These are phyloP conservation scores for Sclerotinia sclerotiorum DNA, from an alignment of 2,329 filamentous ascomycete species.

Conservation along the genomic window DNA sequence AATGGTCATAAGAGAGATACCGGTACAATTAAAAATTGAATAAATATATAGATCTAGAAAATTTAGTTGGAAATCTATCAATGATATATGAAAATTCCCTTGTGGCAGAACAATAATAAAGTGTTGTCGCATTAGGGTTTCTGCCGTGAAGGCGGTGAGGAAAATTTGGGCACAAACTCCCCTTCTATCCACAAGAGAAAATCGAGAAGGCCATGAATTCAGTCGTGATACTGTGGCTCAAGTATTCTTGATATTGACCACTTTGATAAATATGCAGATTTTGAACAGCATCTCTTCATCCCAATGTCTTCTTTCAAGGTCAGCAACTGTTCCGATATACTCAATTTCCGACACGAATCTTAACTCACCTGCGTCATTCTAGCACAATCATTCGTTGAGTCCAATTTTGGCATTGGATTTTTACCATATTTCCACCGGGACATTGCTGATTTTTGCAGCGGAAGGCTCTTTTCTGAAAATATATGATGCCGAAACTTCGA, in stretches of 20 bases:
- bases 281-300: not conserved
- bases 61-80: no score
- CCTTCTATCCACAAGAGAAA: not conserved
- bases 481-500: slow-evolving; percentile 44
- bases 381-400: slow-evolving; percentile 40
- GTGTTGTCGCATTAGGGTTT: not conserved
- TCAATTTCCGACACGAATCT: not conserved
- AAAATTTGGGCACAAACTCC: not conserved
- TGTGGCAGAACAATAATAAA: not conserved
- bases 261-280: not conserved
- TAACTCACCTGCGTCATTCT: slow-evolving; percentile 16
- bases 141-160: not conserved
- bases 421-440: slow-evolving; percentile 41
- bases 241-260: not conserved
- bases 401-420: slow-evolving; percentile 63
- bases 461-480: slow-evolving; percentile 60
- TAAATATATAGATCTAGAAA: no score
- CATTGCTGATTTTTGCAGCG: slow-evolving; percentile 53
- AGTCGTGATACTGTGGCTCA: not conserved
- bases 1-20: no score
- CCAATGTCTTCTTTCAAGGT: slow-evolving; percentile 23
- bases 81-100: not conserved
- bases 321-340: not conserved
- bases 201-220: not conserved
- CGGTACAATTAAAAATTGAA: not conserved